Percentiles rank a stretch among this genome's conserved stretches.
These are phyloP conservation scores for Ustilago curta DNA, from an alignment of 1,284 basidiomycete genomes.

Conservation along the genomic window DNA sequence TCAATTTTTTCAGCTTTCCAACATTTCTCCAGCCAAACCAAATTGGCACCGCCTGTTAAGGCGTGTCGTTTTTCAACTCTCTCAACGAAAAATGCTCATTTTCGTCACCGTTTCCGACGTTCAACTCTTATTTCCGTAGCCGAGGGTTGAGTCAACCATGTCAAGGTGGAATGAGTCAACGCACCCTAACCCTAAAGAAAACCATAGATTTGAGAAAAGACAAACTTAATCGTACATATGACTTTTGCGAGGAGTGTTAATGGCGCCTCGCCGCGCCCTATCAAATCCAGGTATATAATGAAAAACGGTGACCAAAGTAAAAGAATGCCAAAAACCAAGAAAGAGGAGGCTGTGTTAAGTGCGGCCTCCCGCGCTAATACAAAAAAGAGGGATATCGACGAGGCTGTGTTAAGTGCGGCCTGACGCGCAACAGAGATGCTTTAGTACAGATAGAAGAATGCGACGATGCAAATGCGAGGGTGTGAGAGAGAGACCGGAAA, in stretches of 20 bases:
- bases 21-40: no score
- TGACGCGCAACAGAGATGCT: constrained; percentile 34
- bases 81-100: no score
- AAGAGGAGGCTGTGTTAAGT: constrained; percentile 47
- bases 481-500: constrained; percentile 7
- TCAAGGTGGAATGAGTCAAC: no score
- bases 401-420: constrained; percentile 58
- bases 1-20: no score
- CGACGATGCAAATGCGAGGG: constrained; percentile 35
- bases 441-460: constrained; percentile 29
- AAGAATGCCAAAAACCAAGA: constrained; percentile 10
- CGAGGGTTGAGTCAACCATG: no score
- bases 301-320: constrained; percentile 14
- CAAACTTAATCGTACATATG: constrained; percentile 13
- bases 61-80: no score
- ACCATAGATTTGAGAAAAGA: constrained; percentile 44
- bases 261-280: constrained; percentile 52
- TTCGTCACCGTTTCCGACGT: no score
- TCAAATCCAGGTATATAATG: constrained; percentile 50
- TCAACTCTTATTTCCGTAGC: no score
- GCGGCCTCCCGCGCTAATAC: constrained; percentile 43
- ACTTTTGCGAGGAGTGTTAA: constrained; percentile 55
- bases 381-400: constrained; percentile 19
- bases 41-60: no score
- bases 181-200: no score